Evolutionary conservation across 345 rosid genomes (phyloP).

Genomic region (Pistacia vera): DNA sequence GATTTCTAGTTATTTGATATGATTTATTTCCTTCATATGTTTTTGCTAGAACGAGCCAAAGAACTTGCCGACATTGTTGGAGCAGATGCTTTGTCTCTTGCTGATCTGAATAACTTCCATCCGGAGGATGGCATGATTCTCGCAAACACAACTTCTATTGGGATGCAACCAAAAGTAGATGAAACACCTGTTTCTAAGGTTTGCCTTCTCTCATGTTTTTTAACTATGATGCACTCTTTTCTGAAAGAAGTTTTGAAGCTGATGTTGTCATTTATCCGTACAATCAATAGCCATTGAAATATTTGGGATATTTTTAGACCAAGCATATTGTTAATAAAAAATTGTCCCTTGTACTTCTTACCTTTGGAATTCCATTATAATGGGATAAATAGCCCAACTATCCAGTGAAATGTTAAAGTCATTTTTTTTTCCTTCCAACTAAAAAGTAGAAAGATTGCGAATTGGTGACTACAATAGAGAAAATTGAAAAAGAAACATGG

Average conservation of each 20-base stretch:
- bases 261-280: background rate
- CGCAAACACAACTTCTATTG: slow-evolving; percentile 91
- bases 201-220: slow-evolving; percentile 14
- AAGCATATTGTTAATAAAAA: background rate
- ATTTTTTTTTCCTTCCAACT: background rate
- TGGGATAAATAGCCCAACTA: too few species aligned
- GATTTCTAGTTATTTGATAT: slow-evolving; percentile 10
- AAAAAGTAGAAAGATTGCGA: background rate
- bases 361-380: background rate
- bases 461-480: background rate
- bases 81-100: slow-evolving; percentile 73
- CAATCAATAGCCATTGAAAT: background rate
- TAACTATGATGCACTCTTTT: background rate
- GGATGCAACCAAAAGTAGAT: slow-evolving; percentile 89
- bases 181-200: slow-evolving; percentile 93
- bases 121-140: slow-evolving; percentile 84
- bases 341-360: background rate
- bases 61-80: slow-evolving; percentile 78
- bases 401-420: background rate
- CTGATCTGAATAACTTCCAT: slow-evolving; percentile 63
- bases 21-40: slow-evolving; percentile 19
- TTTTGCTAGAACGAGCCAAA: slow-evolving; percentile 63
- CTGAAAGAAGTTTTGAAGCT: slow-evolving; percentile 3
- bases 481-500: too few species aligned
- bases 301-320: background rate